These are phyloP conservation scores for Saccharomyces hybrid DNA, from an alignment of 1,139 yeast genomes.

Conservation along the genomic window DNA sequence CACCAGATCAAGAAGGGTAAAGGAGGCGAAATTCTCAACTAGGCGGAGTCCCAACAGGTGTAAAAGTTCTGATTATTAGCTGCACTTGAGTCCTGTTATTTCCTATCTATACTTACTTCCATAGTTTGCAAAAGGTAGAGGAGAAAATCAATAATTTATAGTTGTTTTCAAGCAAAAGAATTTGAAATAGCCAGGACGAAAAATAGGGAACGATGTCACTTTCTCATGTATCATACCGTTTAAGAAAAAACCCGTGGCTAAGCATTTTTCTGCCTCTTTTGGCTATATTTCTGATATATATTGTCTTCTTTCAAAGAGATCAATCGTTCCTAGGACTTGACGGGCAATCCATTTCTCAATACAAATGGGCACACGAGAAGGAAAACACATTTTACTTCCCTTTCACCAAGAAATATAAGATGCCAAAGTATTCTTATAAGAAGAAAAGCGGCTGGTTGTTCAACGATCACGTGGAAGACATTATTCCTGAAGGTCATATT, in stretches of 20 bases:
- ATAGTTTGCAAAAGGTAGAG: background rate
- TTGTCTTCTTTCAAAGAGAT: slow-evolving; percentile 18
- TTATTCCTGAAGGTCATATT: slow-evolving; percentile 68
- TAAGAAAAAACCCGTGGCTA: slow-evolving; percentile 24
- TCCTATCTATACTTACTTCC: background rate
- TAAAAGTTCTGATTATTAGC: background rate
- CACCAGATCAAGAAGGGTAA: background rate
- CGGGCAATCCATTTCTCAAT: slow-evolving; percentile 20
- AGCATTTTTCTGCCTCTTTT: slow-evolving; percentile 21
- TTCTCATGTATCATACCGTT: slow-evolving; percentile 18
- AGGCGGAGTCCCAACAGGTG: background rate
- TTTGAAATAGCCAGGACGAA: background rate
- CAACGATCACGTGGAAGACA: slow-evolving; percentile 39
- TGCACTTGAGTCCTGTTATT: background rate
- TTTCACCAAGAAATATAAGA: slow-evolving; percentile 28
- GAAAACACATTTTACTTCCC: slow-evolving; percentile 33
- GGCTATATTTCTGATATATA: slow-evolving; percentile 16
- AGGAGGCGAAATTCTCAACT: background rate
- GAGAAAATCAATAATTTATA: background rate
- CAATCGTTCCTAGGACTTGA: slow-evolving; percentile 23
- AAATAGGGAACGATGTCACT: background rate
- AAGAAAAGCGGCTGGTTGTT: slow-evolving; percentile 40
- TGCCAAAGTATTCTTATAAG: slow-evolving; percentile 44
- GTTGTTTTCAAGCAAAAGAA: background rate
- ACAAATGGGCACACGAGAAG: slow-evolving; percentile 32